Evolutionary conservation across 2,329 filamentous ascomycete species (phyloP).

Genomic region (Ilyonectria sp.): DNA sequence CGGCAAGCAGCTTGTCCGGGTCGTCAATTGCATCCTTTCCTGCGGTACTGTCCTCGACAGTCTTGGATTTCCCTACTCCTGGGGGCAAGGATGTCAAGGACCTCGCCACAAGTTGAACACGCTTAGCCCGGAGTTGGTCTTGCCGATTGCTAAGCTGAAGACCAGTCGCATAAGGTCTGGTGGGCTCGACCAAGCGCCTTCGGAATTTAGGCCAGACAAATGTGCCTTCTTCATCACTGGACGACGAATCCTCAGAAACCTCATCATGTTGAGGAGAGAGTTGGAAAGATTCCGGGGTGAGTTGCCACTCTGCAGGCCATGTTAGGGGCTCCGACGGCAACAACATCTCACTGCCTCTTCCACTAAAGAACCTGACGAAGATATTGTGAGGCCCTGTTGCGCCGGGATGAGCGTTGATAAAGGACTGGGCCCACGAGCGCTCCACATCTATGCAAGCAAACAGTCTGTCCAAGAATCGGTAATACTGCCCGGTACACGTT

Average conservation of each 20-base stretch:
- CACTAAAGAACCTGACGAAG: conserved; percentile 48
- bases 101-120: conserved; percentile 50
- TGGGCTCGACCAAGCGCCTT: background rate
- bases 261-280: conserved; percentile 22
- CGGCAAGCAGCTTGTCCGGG: conserved; percentile 62
- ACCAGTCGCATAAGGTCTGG: background rate
- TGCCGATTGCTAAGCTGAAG: conserved; percentile 14
- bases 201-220: conserved; percentile 34
- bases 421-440: conserved; percentile 52
- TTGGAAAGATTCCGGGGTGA: conserved; percentile 39
- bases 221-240: conserved; percentile 40
- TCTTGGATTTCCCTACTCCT: conserved; percentile 12
- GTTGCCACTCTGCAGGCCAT: conserved; percentile 49
- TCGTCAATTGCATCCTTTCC: conserved; percentile 37
- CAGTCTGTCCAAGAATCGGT: conserved; percentile 49
- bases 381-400: conserved; percentile 53
- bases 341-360: conserved; percentile 16
- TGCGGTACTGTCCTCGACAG: conserved; percentile 3
- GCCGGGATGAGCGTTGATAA: conserved; percentile 39
- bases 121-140: conserved; percentile 41
- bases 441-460: conserved; percentile 64
- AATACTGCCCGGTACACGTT: conserved; percentile 29
- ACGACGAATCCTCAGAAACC: conserved; percentile 26
- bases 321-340: conserved; percentile 21
- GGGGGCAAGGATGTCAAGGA: conserved; percentile 47